Evolutionary conservation across 2,329 filamentous ascomycete species (phyloP).

Genomic region (Fusarium chlamydosporum): DNA sequence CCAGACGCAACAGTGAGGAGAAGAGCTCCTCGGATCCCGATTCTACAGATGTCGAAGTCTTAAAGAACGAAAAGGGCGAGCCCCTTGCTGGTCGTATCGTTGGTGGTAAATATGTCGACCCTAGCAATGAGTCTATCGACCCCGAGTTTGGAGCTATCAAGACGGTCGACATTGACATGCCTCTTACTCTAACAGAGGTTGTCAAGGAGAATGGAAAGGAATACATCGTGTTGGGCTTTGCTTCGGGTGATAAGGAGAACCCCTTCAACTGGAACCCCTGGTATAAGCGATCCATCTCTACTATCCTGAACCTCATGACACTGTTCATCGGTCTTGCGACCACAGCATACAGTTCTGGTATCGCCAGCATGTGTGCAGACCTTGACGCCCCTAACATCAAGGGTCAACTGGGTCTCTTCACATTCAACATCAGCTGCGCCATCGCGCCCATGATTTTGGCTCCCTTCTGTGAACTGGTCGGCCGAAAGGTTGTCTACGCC

Average conservation of each 20-base stretch:
- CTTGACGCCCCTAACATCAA: conserved; percentile 40
- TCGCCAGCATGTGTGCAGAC: conserved; percentile 37
- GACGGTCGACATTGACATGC: conserved; percentile 43
- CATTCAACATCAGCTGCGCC: conserved; percentile 45
- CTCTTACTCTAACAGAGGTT: conserved; percentile 39
- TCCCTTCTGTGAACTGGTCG: conserved; percentile 43
- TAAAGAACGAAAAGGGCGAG: conserved; percentile 38
- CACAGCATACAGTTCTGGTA: conserved; percentile 44
- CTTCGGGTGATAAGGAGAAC: conserved; percentile 44
- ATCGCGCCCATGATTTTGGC: conserved; percentile 41
- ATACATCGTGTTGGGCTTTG: conserved; percentile 43
- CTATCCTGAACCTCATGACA: conserved; percentile 46
- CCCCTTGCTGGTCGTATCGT: conserved; percentile 38
- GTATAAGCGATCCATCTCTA: conserved; percentile 45
- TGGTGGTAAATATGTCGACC: conserved; percentile 42
- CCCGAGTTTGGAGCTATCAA: conserved; percentile 40
- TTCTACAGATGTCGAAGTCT: conserved; percentile 31
- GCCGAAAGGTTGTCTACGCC: conserved; percentile 43
- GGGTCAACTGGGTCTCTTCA: conserved; percentile 43
- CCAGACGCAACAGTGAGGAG: conserved; percentile 19
- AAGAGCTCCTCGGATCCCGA: conserved; percentile 37
- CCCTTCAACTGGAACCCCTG: conserved; percentile 47
- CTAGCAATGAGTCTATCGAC: conserved; percentile 33
- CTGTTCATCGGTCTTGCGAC: conserved; percentile 45
- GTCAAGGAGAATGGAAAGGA: conserved; percentile 41